Evolutionary conservation across 345 rosid genomes (phyloP), one percentile per base, ranked within the genome.

Genomic region (Dipteronia sinensis): DNA sequence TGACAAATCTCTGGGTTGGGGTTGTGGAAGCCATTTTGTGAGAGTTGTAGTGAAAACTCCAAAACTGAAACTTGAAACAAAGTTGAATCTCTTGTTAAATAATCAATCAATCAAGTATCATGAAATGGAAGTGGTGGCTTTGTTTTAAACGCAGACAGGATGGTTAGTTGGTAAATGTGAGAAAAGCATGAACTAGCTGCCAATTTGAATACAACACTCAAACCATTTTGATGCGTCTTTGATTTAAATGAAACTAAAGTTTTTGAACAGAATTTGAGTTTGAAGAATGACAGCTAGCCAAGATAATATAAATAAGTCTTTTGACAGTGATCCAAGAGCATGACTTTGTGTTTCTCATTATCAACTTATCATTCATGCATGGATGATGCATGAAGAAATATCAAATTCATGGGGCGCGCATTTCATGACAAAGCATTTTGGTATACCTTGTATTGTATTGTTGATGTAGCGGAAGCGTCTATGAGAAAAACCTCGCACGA

Each of bases 111-210:
- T n/a, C n/a, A n/a, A n/a, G n/a, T n/a, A n/a, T 7, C 10, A 23
- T 73, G 4, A 73, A 23, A 49, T 20, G 58, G 1, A 27, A 49
- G 69, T 2, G 27, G 19, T 29, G 71, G 40, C 9, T 20, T 19
- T 20, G 53, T 66, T 75, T 66, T 75, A 75, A 19, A 20, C 51
- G 65, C 11, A 42, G 2, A 0, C 71, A 58, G 38, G 34, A 67
- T 51, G 0, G 17, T 47, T 46, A 0, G 73, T 51, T 53, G 64
- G 71, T 75, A 2, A 23, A 65, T 46, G 53, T 53, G 67, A 53
- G 34, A 75, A 34, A 66, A 66, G 78, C 78, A 75, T 75, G 78
- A 75, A 22, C 40, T n/a, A 65, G 71, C 64, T 29, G 71, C 71
- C 71, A 15, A 75, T 4, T 1, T 29, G 49, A 75, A 75, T 11